Evolutionary conservation across 768 basidiomycete genomes (phyloP), one percentile per base, ranked within the genome.

Genomic region (Mrakia gelida): DNA sequence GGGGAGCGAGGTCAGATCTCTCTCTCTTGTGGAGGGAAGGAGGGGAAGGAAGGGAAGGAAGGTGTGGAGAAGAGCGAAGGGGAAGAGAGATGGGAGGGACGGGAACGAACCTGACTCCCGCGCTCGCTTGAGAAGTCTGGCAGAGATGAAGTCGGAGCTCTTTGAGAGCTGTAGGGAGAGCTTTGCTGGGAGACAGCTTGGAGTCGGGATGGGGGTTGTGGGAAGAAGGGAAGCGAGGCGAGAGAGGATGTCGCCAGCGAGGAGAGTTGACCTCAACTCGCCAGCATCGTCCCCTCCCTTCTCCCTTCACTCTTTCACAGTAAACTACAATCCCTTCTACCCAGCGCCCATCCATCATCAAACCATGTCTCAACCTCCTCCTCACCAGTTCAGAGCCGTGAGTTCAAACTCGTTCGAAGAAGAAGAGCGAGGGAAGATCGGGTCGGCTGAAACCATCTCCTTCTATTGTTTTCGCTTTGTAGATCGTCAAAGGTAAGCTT

Each of bases 91-190:
- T 41, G 52, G 63, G 4, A 8, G 8, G n/a, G n/a, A n/a, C 52
- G 26, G 49, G n/a, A 56, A 77, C 71, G 34, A 43, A 84, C 84
- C 84, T 81, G 28, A 85, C 75, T 74, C 84, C 84, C 9, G 80
- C 78, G 32, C 82, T 83, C 16, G 81, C 79, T 52, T 75, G 75
- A 0, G 80, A 80, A 16, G 83, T 82, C 75, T 85, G 84, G 76
- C 84, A 85, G 43, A 85, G 81, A 79, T 84, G 84, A 30, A 85
- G 79, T 63, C 84, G 80, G 56, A 85, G 80, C 81, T 85, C 84
- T 73, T 84, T 83, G 75, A 85, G 82, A n/a, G 83, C 80, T 65
- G 80, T 80, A 15, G 84, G 84, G 45, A 85, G 75, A 23, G 82
- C 79, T 77, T 85, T 85, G 41, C 81, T 75, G 80, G 84, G 82